Percentiles rank a stretch among this genome's conserved stretches.
Conservation (phyloP, 1,284 basidiomycete genomes). For the Trametes polyzona region DNA sequence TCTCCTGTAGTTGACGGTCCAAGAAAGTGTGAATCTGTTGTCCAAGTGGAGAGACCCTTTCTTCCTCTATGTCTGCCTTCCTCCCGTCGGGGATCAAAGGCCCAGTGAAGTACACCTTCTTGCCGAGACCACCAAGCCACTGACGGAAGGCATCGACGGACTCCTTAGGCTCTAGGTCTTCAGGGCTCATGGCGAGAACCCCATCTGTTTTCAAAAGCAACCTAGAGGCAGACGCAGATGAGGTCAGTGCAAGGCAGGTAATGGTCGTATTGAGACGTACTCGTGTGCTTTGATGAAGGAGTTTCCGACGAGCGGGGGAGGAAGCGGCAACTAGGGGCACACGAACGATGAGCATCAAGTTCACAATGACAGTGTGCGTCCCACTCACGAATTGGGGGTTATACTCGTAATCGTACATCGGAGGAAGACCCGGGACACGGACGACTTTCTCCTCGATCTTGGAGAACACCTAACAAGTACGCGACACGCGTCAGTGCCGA, state of each 20-base stretch:
- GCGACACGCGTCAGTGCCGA: background rate
- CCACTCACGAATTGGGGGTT: constrained; percentile 26
- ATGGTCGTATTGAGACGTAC: constrained; percentile 6
- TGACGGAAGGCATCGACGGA: constrained; percentile 9
- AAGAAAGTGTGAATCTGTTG: constrained; percentile 17
- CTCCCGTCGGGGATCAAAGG: constrained; percentile 14
- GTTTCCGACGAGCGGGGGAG: background rate
- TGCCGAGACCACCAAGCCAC: constrained; percentile 13
- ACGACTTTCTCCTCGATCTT: constrained; percentile 12
- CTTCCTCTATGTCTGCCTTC: background rate
- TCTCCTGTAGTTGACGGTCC: constrained; percentile 8
- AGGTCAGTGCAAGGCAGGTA: constrained; percentile 13
- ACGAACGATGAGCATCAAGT: constrained; percentile 7
- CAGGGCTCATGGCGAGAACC: constrained; percentile 19
- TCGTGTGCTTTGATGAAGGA: constrained; percentile 16
- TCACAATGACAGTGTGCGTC: no score
- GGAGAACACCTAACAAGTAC: constrained; percentile 8
- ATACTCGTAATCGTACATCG: constrained; percentile 30
- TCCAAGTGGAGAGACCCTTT: background rate
- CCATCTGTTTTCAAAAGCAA: constrained; percentile 17
- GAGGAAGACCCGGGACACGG: constrained; percentile 24
- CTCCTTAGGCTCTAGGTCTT: constrained; percentile 23
- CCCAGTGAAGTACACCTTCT: constrained; percentile 16
- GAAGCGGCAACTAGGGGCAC: constrained; percentile 3
- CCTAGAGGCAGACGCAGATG: background rate